Evolutionary conservation across 2,329 filamentous ascomycete species (phyloP), one percentile per base, ranked within the genome.

Genomic region (Aureobasidium melanogenum): DNA sequence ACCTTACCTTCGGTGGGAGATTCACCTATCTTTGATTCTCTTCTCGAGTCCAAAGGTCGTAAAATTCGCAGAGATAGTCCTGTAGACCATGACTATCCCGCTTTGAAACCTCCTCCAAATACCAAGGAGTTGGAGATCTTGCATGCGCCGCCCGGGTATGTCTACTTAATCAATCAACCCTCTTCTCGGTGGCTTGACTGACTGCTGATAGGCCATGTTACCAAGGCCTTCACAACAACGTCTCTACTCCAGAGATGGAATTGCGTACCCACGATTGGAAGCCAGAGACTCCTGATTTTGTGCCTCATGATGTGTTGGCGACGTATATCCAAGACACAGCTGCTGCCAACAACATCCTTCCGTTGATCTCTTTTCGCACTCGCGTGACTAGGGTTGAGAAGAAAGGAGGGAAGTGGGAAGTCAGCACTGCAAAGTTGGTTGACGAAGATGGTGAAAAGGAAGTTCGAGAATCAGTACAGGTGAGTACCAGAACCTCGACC

Each of bases 241-340:
- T 83, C 17, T 74, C 76, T 6, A 82, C 80, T 2, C 73, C 75
- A 5, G 69, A 82, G 62, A 77, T 83, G 67, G 72, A 77, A 46
- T 77, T 78, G 1, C 79, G 74, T 22, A 70, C 81, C 48, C 77
- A 78, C 57, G 64, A 69, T 6, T 89, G 86, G 81, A 83, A 84
- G 0, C 71, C 78, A 6, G 82, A 80, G 0, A 88, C 84, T 0
- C 79, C 79, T 2, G 81, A 84, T 17, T 83, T 82, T 63, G 81
- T 86, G 5, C 79, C 74, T 2, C 86, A 88, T 62, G 67, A 72
- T 17, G 76, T 80, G 0, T 72, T 88, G 9, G 79, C 80, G 36
- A 73, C 79, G 1, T 89, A 89, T 66, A 80, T 89, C 5, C 81
- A 85, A 63, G 76, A 80, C n/a, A 80, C 85, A 0, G 80, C 85